Conservation (phyloP, 1,139 yeast genomes). For the Spathaspora sp. region DNA sequence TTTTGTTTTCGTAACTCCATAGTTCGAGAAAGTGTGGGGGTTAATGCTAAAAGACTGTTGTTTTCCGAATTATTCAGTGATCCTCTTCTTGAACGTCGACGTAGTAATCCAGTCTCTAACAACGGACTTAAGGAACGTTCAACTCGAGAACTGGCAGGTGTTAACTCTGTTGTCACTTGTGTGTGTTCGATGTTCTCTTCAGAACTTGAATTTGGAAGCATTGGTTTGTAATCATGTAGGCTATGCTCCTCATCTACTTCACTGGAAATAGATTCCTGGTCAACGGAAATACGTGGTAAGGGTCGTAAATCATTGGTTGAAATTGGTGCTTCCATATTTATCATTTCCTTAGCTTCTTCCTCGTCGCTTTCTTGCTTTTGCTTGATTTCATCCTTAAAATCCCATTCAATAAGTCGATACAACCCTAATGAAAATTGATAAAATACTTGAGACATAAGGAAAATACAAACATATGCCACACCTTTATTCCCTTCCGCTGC, state of each 20-base stretch:
- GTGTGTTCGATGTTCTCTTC: background rate
- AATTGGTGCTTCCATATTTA: background rate
- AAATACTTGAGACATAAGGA: slow-evolving; percentile 67
- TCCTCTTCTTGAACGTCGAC: slow-evolving; percentile 12
- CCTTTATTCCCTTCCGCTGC: slow-evolving; percentile 68
- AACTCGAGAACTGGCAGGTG: background rate
- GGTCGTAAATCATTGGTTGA: background rate
- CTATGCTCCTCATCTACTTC: background rate
- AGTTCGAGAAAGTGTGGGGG: slow-evolving; percentile 26
- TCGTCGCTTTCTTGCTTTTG: background rate
- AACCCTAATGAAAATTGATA: slow-evolving; percentile 78
- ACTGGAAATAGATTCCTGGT: slow-evolving; percentile 1
- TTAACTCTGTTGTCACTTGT: background rate
- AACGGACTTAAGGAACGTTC: slow-evolving; percentile 1
- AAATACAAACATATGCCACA: slow-evolving; percentile 82
- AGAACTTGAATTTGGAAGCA: background rate
- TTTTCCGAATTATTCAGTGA: slow-evolving; percentile 11
- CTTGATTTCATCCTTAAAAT: slow-evolving; percentile 45
- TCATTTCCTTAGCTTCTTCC: background rate
- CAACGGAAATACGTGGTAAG: background rate
- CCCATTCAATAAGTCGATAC: slow-evolving; percentile 67
- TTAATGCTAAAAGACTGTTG: background rate
- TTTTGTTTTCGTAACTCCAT: slow-evolving; percentile 42
- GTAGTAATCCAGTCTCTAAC: slow-evolving; percentile 7
- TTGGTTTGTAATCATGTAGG: background rate